Evolutionary conservation across 2,329 filamentous ascomycete genomes (phyloP).

Genomic region (Fusarium sp.): DNA sequence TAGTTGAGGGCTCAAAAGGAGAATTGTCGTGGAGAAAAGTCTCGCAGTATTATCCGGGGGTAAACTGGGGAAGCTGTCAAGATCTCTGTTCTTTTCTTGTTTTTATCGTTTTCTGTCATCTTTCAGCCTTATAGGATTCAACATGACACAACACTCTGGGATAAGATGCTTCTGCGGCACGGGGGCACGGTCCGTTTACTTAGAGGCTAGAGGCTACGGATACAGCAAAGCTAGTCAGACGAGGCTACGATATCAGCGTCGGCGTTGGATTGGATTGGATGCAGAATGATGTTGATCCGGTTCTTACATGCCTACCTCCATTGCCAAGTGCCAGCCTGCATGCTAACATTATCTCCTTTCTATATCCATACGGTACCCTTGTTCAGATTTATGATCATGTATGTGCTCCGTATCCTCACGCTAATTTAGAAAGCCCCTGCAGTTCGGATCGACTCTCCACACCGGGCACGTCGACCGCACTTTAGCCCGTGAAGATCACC

Average conservation of each 20-base stretch:
- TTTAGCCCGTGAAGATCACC: slow-evolving; percentile 26
- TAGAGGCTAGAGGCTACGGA: neutral
- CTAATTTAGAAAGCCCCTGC: slow-evolving; percentile 1
- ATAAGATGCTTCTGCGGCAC: slow-evolving; percentile 19
- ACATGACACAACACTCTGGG: slow-evolving; percentile 11
- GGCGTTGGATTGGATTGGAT: no score
- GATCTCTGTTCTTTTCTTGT: neutral
- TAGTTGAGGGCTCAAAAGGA: neutral
- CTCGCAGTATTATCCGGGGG: neutral
- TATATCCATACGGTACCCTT: neutral
- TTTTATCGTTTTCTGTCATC: neutral
- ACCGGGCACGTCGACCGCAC: slow-evolving; percentile 18
- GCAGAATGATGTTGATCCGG: no score
- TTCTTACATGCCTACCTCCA: no score
- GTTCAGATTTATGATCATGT: neutral
- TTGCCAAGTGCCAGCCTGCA: no score
- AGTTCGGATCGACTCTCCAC: slow-evolving; percentile 28
- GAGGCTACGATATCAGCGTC: neutral
- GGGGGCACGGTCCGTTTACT: slow-evolving; percentile 24
- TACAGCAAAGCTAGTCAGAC: neutral
- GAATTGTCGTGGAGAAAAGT: neutral
- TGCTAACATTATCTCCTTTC: neutral
- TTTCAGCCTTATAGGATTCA: slow-evolving; percentile 31
- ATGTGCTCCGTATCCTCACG: no score
- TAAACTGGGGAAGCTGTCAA: neutral